These are phyloP conservation scores for Elongisporangium undulatum DNA, from an alignment of 352 stramenopile genomes.

Conservation along the genomic window DNA sequence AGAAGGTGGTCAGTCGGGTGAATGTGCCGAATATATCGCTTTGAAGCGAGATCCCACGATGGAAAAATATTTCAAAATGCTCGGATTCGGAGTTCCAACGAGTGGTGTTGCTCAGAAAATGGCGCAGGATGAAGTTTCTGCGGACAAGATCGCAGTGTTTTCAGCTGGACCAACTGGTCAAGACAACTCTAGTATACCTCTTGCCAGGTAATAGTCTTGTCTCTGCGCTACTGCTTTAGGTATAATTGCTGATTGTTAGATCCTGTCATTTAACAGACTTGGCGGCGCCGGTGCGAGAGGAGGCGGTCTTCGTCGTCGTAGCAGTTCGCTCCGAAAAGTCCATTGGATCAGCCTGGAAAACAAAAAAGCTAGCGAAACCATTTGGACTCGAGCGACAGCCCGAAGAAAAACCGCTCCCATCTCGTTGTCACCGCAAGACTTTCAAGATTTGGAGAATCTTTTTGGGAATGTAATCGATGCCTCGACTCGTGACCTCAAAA, in stretches of 20 bases:
- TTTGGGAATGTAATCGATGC: constrained; percentile 35
- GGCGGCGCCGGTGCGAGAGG: constrained; percentile 4
- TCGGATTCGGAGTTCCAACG: constrained; percentile 63
- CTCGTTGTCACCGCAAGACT: constrained; percentile 63
- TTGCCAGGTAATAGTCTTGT: background rate
- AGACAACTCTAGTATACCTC: background rate
- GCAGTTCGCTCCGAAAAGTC: constrained; percentile 70
- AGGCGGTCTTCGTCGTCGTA: constrained; percentile 20
- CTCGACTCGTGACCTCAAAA: constrained; percentile 4
- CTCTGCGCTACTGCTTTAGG: constrained; percentile 1
- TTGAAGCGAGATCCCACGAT: constrained; percentile 55
- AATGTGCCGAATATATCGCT: constrained; percentile 48
- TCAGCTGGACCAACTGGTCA: constrained; percentile 35
- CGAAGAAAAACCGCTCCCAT: constrained; percentile 67
- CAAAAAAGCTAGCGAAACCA: constrained; percentile 50
- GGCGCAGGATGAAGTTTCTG: constrained; percentile 63
- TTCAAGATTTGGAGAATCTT: constrained; percentile 46
- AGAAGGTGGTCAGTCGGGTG: constrained; percentile 8
- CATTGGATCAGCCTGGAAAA: constrained; percentile 75
- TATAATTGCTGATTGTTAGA: background rate
- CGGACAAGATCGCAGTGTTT: constrained; percentile 60
- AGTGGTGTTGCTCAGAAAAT: constrained; percentile 78
- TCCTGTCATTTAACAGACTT: constrained; percentile 1
- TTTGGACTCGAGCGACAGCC: constrained; percentile 66
- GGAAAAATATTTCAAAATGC: constrained; percentile 87